Evolutionary conservation across 2,329 filamentous ascomycete species (phyloP).

Genomic region (Claviceps citrina): DNA sequence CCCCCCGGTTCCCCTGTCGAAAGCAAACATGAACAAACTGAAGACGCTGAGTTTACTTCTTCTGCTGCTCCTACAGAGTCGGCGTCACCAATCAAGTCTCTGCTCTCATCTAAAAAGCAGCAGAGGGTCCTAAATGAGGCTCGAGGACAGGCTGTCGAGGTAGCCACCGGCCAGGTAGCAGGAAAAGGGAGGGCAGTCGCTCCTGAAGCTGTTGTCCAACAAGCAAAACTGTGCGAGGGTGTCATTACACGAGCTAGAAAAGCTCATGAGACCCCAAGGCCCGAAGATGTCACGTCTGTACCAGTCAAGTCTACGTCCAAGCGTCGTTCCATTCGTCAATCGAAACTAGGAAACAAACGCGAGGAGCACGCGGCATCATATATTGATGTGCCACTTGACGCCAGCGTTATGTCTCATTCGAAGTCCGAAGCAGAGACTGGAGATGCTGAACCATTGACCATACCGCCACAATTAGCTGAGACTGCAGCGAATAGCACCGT

Average conservation of each 20-base stretch:
- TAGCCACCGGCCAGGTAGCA: not conserved
- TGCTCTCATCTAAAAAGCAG: conserved; percentile 8
- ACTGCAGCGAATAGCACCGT: not conserved
- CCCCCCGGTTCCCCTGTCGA: conserved; percentile 36
- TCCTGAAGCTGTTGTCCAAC: not conserved
- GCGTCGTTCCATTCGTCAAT: conserved; percentile 3
- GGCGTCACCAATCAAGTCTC: conserved; percentile 8
- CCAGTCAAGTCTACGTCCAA: not conserved
- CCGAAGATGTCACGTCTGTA: not conserved
- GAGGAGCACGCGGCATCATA: not conserved
- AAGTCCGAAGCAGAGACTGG: not conserved
- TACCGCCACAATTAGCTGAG: not conserved
- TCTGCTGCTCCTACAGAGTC: conserved; percentile 6
- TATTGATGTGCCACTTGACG: conserved; percentile 4
- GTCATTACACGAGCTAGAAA: conserved; percentile 3
- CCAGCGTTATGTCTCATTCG: not conserved
- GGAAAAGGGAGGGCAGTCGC: not conserved
- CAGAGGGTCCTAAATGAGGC: conserved; percentile 1
- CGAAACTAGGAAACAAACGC: not conserved
- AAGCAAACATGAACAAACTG: conserved; percentile 15
- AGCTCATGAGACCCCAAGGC: not conserved
- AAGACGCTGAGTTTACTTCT: conserved; percentile 7
- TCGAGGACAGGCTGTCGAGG: not conserved
- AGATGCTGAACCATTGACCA: not conserved
- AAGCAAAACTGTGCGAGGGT: not conserved